phyloP scores from a whole-genome alignment of 2,329 filamentous ascomycete genomes.

The Emergomyces orientalis region DNA sequence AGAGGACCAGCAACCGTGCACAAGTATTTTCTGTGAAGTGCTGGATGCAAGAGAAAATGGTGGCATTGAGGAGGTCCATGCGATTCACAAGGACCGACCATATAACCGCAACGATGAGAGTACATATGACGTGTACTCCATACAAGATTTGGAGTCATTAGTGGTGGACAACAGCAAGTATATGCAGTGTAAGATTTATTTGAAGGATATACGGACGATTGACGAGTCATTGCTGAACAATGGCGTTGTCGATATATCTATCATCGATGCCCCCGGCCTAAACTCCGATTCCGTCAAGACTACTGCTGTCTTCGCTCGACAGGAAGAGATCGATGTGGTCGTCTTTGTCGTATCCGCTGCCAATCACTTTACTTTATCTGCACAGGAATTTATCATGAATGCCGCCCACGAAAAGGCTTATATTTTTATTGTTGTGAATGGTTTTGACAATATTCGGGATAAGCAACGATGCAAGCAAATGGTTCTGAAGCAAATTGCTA shows the following conservation, averaged over 20 bases:
- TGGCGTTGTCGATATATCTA: conserved; percentile 91
- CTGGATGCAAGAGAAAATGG: conserved; percentile 85
- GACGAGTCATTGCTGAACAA: conserved; percentile 95
- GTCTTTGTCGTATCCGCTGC: conserved; percentile 96
- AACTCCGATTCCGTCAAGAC: conserved; percentile 97
- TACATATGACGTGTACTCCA: conserved; percentile 77
- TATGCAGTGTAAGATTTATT: conserved; percentile 92
- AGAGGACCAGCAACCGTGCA: conserved; percentile 96
- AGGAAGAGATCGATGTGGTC: conserved; percentile 97
- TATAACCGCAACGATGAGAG: conserved; percentile 90
- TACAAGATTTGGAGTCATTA: conserved; percentile 74
- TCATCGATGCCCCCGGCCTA: conserved; percentile 91
- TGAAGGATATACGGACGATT: conserved; percentile 78
- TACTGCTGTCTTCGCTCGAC: conserved; percentile 89
- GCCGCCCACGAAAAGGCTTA: conserved; percentile 96
- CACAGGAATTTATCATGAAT: conserved; percentile 95
- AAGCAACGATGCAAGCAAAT: conserved; percentile 84
- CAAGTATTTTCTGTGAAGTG: conserved; percentile 96
- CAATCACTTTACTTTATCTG: conserved; percentile 94
- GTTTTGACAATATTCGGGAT: conserved; percentile 87
- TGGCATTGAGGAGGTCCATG: conserved; percentile 89
- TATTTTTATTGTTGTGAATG: conserved; percentile 97
- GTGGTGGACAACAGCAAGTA: conserved; percentile 83
- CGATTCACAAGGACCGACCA: conserved; percentile 67
- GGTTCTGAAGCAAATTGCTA: conserved; percentile 80